These are phyloP conservation scores for Fusarium nelsonii DNA, from an alignment of 2,329 filamentous ascomycete species.

Conservation along the genomic window DNA sequence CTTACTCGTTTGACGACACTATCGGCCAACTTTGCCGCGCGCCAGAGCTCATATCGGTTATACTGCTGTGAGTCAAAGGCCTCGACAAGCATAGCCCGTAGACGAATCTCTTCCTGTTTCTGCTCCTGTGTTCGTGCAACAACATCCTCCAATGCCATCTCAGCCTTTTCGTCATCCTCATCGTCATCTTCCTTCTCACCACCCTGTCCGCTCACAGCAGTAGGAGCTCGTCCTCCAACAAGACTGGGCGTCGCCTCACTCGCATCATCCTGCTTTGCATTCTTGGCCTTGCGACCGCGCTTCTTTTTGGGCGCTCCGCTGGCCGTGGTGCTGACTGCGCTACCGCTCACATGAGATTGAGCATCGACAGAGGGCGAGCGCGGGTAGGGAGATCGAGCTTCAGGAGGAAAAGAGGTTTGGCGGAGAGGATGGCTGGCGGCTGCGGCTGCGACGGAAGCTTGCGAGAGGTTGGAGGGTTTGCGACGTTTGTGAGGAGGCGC, in stretches of 20 bases:
- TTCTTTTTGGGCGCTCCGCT: constrained; percentile 67
- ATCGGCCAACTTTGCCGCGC: constrained; percentile 75
- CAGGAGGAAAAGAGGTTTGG: constrained; percentile 84
- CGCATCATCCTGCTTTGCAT: constrained; percentile 59
- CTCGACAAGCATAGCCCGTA: constrained; percentile 71
- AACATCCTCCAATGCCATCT: constrained; percentile 68
- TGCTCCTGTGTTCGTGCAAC: constrained; percentile 75
- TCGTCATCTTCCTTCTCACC: constrained; percentile 65
- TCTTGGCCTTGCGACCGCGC: constrained; percentile 71
- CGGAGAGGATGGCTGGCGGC: constrained; percentile 75
- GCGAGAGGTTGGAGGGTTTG: constrained; percentile 75
- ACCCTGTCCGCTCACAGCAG: constrained; percentile 60
- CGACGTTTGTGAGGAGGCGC: constrained; percentile 72
- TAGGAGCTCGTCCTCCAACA: constrained; percentile 57
- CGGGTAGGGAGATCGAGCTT: constrained; percentile 65
- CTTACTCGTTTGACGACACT: constrained; percentile 75
- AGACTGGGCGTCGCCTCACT: constrained; percentile 61
- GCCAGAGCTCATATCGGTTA: constrained; percentile 77
- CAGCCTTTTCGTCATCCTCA: constrained; percentile 68
- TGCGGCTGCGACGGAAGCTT: constrained; percentile 62
- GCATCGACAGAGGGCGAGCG: constrained; percentile 76
- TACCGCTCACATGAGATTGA: constrained; percentile 71
- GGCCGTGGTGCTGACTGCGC: constrained; percentile 62
- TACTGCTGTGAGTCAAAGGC: constrained; percentile 76
- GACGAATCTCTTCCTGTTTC: constrained; percentile 70